phyloP scores from a whole-genome alignment of 768 basidiomycete species.

The Boletus rufocinnamomeus region DNA sequence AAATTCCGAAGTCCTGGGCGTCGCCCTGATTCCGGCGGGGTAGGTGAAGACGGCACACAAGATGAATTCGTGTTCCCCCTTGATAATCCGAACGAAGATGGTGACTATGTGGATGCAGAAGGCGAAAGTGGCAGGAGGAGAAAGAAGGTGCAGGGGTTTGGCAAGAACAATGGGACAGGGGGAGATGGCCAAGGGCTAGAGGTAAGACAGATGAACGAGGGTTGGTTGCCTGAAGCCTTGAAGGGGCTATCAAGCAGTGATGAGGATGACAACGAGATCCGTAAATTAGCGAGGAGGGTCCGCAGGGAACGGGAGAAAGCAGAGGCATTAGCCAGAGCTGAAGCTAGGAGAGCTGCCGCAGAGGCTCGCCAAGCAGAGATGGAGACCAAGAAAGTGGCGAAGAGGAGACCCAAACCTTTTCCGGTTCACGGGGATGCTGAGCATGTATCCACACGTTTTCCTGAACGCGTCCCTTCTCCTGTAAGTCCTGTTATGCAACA shows the following conservation, averaged over 20 bases:
- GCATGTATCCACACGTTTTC: background rate
- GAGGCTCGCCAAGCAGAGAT: constrained; percentile 16
- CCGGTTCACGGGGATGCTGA: constrained; percentile 18
- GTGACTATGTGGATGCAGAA: constrained; percentile 27
- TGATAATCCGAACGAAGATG: constrained; percentile 28
- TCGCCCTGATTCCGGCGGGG: constrained; percentile 28
- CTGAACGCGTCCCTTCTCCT: background rate
- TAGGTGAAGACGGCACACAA: constrained; percentile 34
- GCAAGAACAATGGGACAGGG: background rate
- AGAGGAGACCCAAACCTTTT: constrained; percentile 28
- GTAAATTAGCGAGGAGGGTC: constrained; percentile 36
- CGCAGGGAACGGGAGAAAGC: constrained; percentile 33
- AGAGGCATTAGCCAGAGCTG: constrained; percentile 20
- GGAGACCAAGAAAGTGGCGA: constrained; percentile 18
- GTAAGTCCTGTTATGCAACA: constrained; percentile 17
- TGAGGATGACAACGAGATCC: constrained; percentile 40
- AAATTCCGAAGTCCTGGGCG: constrained; percentile 43
- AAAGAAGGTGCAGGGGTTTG: constrained; percentile 3
- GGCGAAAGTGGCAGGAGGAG: constrained; percentile 15
- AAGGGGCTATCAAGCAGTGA: constrained; percentile 43
- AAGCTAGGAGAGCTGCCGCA: constrained; percentile 19
- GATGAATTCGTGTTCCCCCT: constrained; percentile 31
- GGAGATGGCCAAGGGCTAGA: background rate
- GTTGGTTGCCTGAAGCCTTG: constrained; percentile 40
- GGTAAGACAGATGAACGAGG: constrained; percentile 4